Percentiles rank a stretch among this genome's conserved stretches.
phyloP scores from a whole-genome alignment of 73 alveolate genomes.

The Tetrahymena borealis region DNA sequence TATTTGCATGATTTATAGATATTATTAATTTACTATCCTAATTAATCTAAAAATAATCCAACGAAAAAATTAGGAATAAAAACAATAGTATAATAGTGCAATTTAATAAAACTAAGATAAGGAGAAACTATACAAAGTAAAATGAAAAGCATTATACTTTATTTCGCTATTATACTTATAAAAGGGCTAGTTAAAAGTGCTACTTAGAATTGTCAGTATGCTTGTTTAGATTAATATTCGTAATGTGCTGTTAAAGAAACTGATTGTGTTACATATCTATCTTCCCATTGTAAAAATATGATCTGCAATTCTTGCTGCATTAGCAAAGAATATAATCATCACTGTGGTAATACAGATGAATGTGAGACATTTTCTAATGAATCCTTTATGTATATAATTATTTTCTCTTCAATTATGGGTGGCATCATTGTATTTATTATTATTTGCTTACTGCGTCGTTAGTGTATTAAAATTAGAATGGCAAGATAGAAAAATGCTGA shows the following conservation, averaged over 20 bases:
- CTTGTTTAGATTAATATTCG: background rate
- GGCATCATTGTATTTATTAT: background rate
- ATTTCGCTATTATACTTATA: background rate
- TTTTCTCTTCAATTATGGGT: background rate
- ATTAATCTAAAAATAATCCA: no score
- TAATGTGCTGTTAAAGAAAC: background rate
- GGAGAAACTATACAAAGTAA: no score
- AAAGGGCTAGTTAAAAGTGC: background rate
- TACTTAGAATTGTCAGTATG: background rate
- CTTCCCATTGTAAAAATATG: background rate
- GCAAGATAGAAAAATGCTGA: background rate
- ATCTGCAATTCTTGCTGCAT: background rate
- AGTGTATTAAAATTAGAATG: background rate
- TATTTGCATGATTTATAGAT: no score
- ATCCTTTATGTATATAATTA: background rate
- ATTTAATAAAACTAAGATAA: no score
- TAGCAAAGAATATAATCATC: background rate
- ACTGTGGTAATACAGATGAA: background rate
- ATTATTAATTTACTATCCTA: no score
- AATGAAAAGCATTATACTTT: no score
- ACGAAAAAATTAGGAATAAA: no score
- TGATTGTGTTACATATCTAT: background rate
- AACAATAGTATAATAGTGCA: no score
- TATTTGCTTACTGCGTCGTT: background rate
- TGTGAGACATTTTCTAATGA: background rate